These are phyloP conservation scores for Trematosphaeria pertusa DNA, from an alignment of 2,329 filamentous ascomycete species.

Conservation along the genomic window DNA sequence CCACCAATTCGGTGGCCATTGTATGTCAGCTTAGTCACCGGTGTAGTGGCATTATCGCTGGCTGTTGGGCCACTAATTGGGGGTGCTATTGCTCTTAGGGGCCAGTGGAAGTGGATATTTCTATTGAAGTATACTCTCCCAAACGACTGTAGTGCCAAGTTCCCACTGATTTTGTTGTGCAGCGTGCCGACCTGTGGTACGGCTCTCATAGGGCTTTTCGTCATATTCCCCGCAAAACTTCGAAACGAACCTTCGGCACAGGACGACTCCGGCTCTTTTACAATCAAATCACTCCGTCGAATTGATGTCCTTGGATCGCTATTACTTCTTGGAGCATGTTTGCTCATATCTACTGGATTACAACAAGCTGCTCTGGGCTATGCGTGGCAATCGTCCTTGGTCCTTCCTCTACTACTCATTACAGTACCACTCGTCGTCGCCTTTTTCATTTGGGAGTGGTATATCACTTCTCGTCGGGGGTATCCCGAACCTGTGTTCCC, in stretches of 20 bases:
- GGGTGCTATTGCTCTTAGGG: constrained; percentile 11
- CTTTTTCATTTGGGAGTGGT: constrained; percentile 13
- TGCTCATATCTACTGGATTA: background rate
- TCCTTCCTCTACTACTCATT: too few species aligned
- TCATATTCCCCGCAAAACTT: background rate
- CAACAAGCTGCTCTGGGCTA: background rate
- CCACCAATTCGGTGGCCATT: constrained; percentile 8
- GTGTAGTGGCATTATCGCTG: constrained; percentile 8
- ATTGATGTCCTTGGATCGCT: too few species aligned
- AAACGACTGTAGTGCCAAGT: too few species aligned
- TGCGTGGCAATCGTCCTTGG: background rate
- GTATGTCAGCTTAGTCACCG: constrained; percentile 7
- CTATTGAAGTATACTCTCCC: constrained; percentile 22
- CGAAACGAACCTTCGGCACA: background rate
- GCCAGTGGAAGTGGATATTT: constrained; percentile 23
- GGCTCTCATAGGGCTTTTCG: background rate
- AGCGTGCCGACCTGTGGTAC: constrained; percentile 6
- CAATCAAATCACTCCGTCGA: too few species aligned
- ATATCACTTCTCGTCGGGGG: constrained; percentile 4
- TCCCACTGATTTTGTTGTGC: too few species aligned
- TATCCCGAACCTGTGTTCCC: constrained; percentile 10
- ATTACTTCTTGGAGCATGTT: too few species aligned
- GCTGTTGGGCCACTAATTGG: constrained; percentile 19
- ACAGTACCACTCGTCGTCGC: background rate
- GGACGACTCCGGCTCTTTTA: too few species aligned